Conservation (phyloP, 73 alveolate species). For the Tetrahymena elliotti region DNA sequence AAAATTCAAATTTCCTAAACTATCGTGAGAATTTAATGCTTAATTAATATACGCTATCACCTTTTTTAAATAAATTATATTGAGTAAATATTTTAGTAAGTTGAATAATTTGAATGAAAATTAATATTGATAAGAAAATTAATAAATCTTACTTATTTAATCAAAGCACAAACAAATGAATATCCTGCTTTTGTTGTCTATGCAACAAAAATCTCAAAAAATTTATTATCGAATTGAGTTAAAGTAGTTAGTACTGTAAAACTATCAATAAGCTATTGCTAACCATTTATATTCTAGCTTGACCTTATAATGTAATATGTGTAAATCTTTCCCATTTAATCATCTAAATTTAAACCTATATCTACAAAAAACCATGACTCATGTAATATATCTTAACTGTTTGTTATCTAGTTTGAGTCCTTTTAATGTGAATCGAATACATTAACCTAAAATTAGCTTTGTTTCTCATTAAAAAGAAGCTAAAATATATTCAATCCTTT, state of each 20-base stretch:
- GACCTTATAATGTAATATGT: background rate
- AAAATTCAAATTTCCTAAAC: background rate
- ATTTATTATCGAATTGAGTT: background rate
- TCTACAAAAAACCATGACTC: background rate
- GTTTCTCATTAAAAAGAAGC: background rate
- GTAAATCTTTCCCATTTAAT: background rate
- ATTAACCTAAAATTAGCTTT: background rate
- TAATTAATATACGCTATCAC: background rate
- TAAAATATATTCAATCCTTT: background rate
- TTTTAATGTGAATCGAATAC: background rate
- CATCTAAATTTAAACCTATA: background rate
- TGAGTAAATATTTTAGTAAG: background rate
- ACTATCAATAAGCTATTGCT: background rate
- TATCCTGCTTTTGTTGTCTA: background rate
- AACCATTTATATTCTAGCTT: background rate
- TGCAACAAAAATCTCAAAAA: background rate
- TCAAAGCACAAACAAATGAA: background rate
- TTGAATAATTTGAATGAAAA: too few species aligned
- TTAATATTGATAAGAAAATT: too few species aligned
- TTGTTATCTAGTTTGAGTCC: background rate
- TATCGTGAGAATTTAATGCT: background rate
- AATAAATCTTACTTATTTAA: background rate
- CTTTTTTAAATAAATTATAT: background rate
- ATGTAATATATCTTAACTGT: background rate
- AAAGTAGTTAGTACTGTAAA: background rate